A percentile compares a stretch with the other conserved stretches of the same genome.
Conservation (phyloP, 2,329 filamentous ascomycete species). For the Apiospora marii region DNA sequence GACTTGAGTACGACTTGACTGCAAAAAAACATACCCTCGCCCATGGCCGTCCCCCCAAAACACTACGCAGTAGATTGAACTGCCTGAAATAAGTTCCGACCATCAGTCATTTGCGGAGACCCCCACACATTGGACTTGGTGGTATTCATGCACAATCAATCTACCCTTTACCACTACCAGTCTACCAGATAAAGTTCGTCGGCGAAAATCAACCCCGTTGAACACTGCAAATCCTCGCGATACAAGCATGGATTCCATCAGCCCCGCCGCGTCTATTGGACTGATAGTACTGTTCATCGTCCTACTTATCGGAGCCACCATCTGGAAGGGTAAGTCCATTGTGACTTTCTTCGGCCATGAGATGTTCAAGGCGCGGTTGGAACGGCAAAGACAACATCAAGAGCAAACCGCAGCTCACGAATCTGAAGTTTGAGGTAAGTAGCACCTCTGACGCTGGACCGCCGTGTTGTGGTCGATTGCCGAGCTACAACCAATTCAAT, state of each 20-base stretch:
- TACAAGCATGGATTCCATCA: conserved; percentile 26
- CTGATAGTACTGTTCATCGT: conserved; percentile 40
- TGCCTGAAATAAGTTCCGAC: not conserved
- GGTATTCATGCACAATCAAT: not conserved
- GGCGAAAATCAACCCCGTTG: not conserved
- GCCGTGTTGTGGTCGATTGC: not conserved
- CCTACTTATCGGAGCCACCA: conserved; percentile 30
- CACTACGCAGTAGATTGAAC: not conserved
- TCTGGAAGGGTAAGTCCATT: conserved; percentile 36
- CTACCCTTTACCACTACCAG: not conserved
- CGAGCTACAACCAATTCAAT: not conserved
- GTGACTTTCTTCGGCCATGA: conserved; percentile 36
- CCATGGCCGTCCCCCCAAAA: too few species aligned
- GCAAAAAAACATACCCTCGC: not conserved
- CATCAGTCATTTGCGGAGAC: not conserved
- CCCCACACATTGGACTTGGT: too few species aligned
- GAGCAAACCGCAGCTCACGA: not conserved
- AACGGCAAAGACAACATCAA: conserved; percentile 21
- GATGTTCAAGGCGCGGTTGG: conserved; percentile 35
- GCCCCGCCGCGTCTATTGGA: conserved; percentile 38
- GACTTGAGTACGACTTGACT: not conserved
- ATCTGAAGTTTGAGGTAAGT: conserved; percentile 11
- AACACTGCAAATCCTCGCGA: not conserved
- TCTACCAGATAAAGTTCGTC: not conserved
- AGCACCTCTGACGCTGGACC: not conserved